Percentiles rank a stretch among this genome's conserved stretches.
phyloP scores from a whole-genome alignment of 106 monocot genomes.

The Xerophyta viscosa region DNA sequence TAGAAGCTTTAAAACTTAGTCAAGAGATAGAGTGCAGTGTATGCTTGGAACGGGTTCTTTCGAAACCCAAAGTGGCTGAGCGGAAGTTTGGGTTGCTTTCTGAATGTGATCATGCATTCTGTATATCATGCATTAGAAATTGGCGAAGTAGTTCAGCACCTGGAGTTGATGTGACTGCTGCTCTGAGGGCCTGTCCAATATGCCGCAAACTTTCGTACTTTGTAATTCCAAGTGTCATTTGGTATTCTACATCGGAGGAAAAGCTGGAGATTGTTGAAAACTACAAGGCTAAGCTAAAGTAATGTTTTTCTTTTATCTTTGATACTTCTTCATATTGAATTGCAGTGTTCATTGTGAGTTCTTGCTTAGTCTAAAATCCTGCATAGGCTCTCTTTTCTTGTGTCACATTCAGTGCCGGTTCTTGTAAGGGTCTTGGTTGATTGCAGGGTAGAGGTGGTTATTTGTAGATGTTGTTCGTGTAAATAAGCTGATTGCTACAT shows the following conservation, averaged over 20 bases:
- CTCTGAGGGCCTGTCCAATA: constrained; percentile 86
- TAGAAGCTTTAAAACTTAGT: constrained; percentile 74
- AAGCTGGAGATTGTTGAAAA: constrained; percentile 78
- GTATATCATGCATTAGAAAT: constrained; percentile 89
- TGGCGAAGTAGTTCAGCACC: constrained; percentile 85
- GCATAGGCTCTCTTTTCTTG: too few relatives aligned
- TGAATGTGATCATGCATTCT: constrained; percentile 97
- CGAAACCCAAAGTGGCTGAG: constrained; percentile 78
- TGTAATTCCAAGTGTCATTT: constrained; percentile 93
- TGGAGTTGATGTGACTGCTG: constrained; percentile 84
- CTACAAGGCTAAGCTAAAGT: constrained; percentile 90
- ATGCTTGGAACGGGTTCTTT: constrained; percentile 84
- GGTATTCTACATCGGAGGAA: constrained; percentile 87
- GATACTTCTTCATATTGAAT: too few relatives aligned
- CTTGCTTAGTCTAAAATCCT: too few relatives aligned
- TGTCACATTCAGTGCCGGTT: too few relatives aligned
- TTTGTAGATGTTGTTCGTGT: too few relatives aligned
- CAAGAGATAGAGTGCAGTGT: constrained; percentile 97
- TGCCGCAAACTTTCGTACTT: constrained; percentile 92
- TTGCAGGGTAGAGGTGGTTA: too few relatives aligned
- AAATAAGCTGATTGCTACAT: too few relatives aligned
- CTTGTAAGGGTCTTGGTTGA: too few relatives aligned
- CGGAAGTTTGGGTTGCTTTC: constrained; percentile 96
- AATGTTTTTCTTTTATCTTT: constrained; percentile 3
- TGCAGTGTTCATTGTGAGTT: too few relatives aligned